Evolutionary conservation across 345 rosid genomes (phyloP).

Genomic region (Rhodamnia argentea): DNA sequence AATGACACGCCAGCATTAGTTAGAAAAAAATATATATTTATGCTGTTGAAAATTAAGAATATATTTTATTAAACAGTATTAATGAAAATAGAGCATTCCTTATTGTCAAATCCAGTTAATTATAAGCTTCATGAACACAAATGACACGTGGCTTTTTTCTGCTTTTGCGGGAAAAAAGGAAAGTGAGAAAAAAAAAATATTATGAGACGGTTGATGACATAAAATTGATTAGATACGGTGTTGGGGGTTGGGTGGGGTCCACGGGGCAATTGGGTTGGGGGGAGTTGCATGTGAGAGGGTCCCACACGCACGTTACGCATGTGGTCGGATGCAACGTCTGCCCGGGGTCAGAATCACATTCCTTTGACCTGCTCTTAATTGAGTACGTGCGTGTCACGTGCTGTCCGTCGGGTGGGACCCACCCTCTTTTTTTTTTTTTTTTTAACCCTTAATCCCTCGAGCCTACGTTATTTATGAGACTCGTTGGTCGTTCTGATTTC

Average conservation of each 20-base stretch:
- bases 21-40: neutral
- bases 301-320: neutral
- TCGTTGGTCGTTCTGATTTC: neutral
- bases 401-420: neutral
- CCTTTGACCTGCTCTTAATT: neutral
- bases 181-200: too few species aligned
- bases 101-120: neutral
- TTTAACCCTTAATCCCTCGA: neutral
- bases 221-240: neutral
- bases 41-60: neutral
- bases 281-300: neutral
- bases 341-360: neutral
- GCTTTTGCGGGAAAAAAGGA: neutral
- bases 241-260: neutral
- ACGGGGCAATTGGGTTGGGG: neutral
- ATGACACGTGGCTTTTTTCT: neutral
- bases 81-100: neutral
- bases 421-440: too few species aligned
- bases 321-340: neutral
- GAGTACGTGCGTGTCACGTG: neutral
- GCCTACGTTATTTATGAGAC: neutral
- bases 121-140: neutral
- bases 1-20: neutral
- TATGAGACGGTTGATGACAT: too few species aligned
- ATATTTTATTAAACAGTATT: neutral